Evolutionary conservation across 1,284 basidiomycete genomes (phyloP), one percentile per base, ranked within the genome.

Genomic region (Ceratobasidium sp.): DNA sequence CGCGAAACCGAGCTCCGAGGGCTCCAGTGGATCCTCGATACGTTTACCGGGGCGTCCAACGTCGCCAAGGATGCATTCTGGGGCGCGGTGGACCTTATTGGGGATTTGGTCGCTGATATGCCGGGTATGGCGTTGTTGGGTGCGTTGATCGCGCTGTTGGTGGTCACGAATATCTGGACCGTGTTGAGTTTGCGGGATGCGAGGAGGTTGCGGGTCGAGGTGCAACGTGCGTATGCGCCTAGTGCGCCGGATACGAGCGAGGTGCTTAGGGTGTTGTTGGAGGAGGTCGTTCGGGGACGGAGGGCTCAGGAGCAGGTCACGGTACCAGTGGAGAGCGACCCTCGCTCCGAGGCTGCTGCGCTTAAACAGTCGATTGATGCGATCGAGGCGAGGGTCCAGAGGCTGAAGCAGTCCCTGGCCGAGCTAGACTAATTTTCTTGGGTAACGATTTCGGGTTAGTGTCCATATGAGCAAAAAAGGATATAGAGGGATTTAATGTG

Each of bases 1-100:
- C 82, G 83, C 65, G 87, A 90, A 75, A 85, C 88, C 17, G 86
- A 88, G 72, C 83, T 73, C 72, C 88, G 89, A 25, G 86, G 87
- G 0, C 79, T 94, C 70, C 93, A 95, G 75, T 94, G 91, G 86
- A 91, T 91, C 1, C 87, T 89, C 78, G 93, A 96, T 75, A 91
- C 90, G 25, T 83, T 93, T 75, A 87, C 87, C 43, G 90, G 90
- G 6, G 87, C 90, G 2, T 82, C 83, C 69, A 82, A 84, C 70
- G 93, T 95, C 67, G 87, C 87, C 54, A 82, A 82, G 74, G 84
- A 86, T 72, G 89, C 90, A 70, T 85, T 87, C 22, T 81, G 79
- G 42, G 92, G 87, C 22, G 85, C 88, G 27, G 75, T 92, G 68
- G 91, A 92, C 78, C 86, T 93, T 43, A 79, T 95, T 54, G 80